Base-by-base conservation (phyloP, 768 basidiomycete species). In the Lentinula sp. region DNA sequence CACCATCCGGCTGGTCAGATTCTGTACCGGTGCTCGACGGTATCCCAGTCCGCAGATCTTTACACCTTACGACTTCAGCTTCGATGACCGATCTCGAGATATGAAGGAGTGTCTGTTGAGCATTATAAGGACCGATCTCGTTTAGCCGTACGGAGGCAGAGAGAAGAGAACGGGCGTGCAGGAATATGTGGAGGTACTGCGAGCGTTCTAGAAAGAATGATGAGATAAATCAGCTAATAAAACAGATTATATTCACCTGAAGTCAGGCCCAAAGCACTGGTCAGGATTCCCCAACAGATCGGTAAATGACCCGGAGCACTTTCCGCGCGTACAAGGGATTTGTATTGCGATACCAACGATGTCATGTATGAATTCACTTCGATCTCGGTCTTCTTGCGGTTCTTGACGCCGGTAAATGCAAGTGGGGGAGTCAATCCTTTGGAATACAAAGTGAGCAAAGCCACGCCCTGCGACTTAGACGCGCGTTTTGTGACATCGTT, bases 111-210 rank as follows among this genome's bases (percentile, higher is more conserved):
- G 96, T 74, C 64, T 95, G 93, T 67, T 98, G 95, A 0, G 97
- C 84, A 18, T 84, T 84, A 71, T 99, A 99, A 0, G 97, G 97
- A 0, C 97, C 97, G 64, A 97, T 80, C 28, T 84, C 83, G 72
- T 98, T 98, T 67, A 98, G 78, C 6, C 97, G 85, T 16, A 99
- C 91, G 1, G 94, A 88, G 4, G 95, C 93, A 7, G 95, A 98
- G 48, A 98, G 79, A 56, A 98, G 75, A 58, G 93, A 84, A 13
- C 97, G 84, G 3, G 92, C 91, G 66, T 98, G 93, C 5, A 99
- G 84, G 76, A 97, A 98, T 35, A 98, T 84, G 67, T 95, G 89
- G 13, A 99, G 84, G 69, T 91, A 90, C 65, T 89, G 87, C 8
- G 91, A 79, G 32, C 92, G 85, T 65, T 88, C 95, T 98, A 69